Base-by-base conservation (phyloP, 768 basidiomycete genomes). In the Lentinula sp. region DNA sequence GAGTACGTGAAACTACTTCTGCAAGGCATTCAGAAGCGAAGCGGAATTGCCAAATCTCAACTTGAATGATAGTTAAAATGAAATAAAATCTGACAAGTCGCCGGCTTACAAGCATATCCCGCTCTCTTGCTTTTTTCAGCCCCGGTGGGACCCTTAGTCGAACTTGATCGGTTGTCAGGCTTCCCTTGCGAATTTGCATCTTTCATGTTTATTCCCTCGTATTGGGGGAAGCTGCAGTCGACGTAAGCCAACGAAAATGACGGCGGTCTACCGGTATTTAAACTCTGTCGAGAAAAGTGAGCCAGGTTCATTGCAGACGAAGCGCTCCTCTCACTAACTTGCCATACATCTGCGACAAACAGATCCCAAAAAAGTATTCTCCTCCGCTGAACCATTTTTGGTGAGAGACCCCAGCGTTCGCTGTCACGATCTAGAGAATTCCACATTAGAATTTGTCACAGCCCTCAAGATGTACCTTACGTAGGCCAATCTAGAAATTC, bases 301-400 rank as follows among this genome's bases (percentile, higher is more conserved):
- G 55, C 10, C 39, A 28, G 15, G 9, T 18, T 13, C 13, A 36
- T 37, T 15, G 37, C 18, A 41, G 4, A 28, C 41, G n/a, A 12
- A 50, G 41, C 56, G 36, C 46, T 54, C 10, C 4, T 15, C 32
- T 43, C 9, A 71, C 79, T 39, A 63, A 88, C 88, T 73, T 82
- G 77, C 85, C 86, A 91, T 3, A 81, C 76, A 65, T 91, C 90
- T 0, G 85, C 84, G 18, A 86, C 77, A 64, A 89, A 91, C 9
- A 90, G 75, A 67, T 91, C 87, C 90, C 90, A 92, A 72, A 92
- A 91, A 9, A 90, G 73, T 36, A 85, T 74, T 3, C 88, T 81
- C 8, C 90, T 79, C 33, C 88, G 74, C 63, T 87, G 80, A 0
- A 90, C 84, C 65, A 85, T 80, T 67, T 83, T 83, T 1, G 80